phyloP scores from a whole-genome alignment of 768 basidiomycete species.

The Ramaria sp. region DNA sequence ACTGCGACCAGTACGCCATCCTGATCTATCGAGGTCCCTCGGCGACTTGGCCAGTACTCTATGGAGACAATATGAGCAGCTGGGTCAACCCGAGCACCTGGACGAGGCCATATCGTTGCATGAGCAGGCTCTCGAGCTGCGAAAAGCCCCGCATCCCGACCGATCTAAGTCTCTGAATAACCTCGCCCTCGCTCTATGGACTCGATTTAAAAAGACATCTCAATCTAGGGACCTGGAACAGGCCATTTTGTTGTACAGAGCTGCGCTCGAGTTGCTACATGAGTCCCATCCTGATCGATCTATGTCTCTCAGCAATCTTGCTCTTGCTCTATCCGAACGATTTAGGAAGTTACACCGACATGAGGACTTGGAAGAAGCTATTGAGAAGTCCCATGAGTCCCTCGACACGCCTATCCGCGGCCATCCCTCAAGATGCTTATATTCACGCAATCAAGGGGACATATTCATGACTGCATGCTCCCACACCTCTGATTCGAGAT shows the following conservation, averaged over 20 bases:
- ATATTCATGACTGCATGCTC: not conserved
- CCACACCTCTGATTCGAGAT: not conserved
- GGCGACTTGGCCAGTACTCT: no score
- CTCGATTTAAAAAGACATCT: no score
- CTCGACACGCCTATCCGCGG: constrained; percentile 12
- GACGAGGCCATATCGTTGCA: no score
- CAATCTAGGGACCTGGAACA: constrained; percentile 20
- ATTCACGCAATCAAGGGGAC: not conserved
- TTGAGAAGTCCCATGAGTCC: constrained; percentile 5
- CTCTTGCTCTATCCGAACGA: constrained; percentile 17
- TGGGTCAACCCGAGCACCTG: no score
- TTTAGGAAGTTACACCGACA: no score
- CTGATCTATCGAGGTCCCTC: no score
- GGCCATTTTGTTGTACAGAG: constrained; percentile 18
- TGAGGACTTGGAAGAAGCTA: constrained; percentile 23
- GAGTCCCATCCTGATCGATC: constrained; percentile 13
- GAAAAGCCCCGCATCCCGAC: no score
- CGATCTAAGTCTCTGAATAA: no score
- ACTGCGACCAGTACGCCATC: no score
- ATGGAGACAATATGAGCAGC: no score
- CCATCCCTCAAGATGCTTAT: constrained; percentile 12
- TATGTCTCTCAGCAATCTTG: constrained; percentile 17
- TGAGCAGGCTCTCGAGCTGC: no score
- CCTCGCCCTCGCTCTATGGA: no score
- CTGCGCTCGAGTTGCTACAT: constrained; percentile 2